Evolutionary conservation across 225 moss, liverwort and hornwort species (phyloP), one percentile per base, ranked within the genome.

Genomic region (Neckera pumila): DNA sequence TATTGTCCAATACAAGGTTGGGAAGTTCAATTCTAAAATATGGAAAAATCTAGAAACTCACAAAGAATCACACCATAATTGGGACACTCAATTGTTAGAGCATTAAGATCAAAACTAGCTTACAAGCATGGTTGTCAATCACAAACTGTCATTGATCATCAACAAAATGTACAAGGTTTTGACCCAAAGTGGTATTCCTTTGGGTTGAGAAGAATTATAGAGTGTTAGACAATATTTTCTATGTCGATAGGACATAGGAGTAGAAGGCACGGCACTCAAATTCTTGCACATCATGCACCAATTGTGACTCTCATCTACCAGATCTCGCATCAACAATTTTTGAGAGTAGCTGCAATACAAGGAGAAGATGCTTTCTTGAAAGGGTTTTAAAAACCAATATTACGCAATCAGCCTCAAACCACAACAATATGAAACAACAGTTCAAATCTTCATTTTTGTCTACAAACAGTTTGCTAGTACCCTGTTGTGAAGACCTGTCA

Each of bases 61-160:
- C 0, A 31, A 0, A 51, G 1, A 51, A 21, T 49, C 12, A 51
- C 8, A 51, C 5, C 4, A 0, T 49, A 76, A 49, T 1, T 5
- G 1, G 5, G 3, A 33, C 3, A 3, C 20, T 49, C 3, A 31
- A 75, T 18, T 47, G 18, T 26, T 43, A 26, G 6, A 17, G 19
- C 11, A 47, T 15, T 9, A 26, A 17, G 10, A 72, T 72, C 19
- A 19, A 47, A 31, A 75, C 1, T 27, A 30, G 6, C 45, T 45
- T 45, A 11, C 6, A 45, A 30, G 45, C 17, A 45, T 30, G 7
- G 19, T 45, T 47, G 74, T 31, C 12, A 47, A 47, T 20, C 31
- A 75, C 2, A 2, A 17, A 18, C 31, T 25, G 25, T 1, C 9
- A 2, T 71, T 70, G 69, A 38, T 69, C 11, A 45, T 45, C 73